phyloP scores from a whole-genome alignment of 2,329 filamentous ascomycete genomes.

The Cyclaneusma minus region DNA sequence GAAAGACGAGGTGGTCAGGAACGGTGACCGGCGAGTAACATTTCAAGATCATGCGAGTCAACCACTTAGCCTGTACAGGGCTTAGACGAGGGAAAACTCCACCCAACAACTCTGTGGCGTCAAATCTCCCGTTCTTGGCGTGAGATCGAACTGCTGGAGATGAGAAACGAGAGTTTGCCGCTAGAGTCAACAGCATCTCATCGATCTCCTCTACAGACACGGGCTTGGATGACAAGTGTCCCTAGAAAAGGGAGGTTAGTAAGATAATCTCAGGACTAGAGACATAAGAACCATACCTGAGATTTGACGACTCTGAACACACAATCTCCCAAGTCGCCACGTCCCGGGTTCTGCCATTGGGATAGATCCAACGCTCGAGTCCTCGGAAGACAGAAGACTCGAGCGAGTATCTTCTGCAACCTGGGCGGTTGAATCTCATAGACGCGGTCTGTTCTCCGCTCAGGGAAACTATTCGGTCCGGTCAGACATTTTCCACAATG shows the following conservation, averaged over 20 bases:
- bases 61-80: slow-evolving; percentile 70
- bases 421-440: slow-evolving; percentile 48
- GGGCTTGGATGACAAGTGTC: too few relatives aligned
- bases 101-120: slow-evolving; percentile 28
- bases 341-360: slow-evolving; percentile 41
- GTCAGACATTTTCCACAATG: too few relatives aligned
- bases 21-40: slow-evolving; percentile 53
- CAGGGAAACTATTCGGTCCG: too few relatives aligned
- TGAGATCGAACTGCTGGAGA: slow-evolving; percentile 38
- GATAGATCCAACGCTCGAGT: slow-evolving; percentile 46
- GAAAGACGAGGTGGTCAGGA: slow-evolving; percentile 37
- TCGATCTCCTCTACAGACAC: slow-evolving; percentile 65
- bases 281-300: too few relatives aligned
- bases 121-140: slow-evolving; percentile 4
- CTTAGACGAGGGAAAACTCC: slow-evolving; percentile 42
- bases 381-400: slow-evolving; percentile 47
- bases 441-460: slow-evolving; percentile 61
- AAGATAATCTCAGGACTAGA: too few relatives aligned
- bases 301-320: slow-evolving; percentile 53
- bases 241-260: too few relatives aligned
- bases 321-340: slow-evolving; percentile 56
- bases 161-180: slow-evolving; percentile 55
- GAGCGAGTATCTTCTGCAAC: slow-evolving; percentile 52
- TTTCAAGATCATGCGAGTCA: slow-evolving; percentile 68
- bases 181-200: slow-evolving; percentile 43